phyloP scores from a whole-genome alignment of 2,329 filamentous ascomycete species.

The Penicillium freii region DNA sequence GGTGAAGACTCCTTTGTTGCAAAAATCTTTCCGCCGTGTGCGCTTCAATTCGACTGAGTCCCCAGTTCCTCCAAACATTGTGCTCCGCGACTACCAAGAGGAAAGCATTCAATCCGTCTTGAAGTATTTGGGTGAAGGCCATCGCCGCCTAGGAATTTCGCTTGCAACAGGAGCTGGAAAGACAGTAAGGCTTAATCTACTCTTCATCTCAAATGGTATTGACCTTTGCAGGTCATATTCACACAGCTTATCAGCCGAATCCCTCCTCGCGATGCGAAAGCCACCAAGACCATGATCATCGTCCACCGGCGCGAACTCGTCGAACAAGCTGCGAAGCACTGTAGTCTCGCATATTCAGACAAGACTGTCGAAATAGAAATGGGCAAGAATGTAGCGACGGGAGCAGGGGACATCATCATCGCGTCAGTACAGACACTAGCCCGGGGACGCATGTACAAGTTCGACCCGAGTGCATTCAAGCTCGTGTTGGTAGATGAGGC shows the following conservation, averaged over 20 bases:
- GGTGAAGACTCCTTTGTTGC: conserved; percentile 21
- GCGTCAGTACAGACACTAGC: conserved; percentile 84
- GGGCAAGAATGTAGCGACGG: conserved; percentile 73
- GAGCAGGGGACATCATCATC: conserved; percentile 85
- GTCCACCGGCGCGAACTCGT: conserved; percentile 91
- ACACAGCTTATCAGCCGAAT: conserved; percentile 88
- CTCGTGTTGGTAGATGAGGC: conserved; percentile 92
- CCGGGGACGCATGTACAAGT: conserved; percentile 77
- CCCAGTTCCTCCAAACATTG: conserved; percentile 44
- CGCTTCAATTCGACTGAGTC: conserved; percentile 27
- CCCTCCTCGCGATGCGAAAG: conserved; percentile 52
- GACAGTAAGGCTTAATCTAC: conserved; percentile 57
- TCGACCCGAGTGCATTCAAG: conserved; percentile 77
- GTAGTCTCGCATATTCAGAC: conserved; percentile 72
- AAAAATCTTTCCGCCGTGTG: conserved; percentile 25
- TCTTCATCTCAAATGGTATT: not conserved
- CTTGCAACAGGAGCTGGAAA: conserved; percentile 87
- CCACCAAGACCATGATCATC: conserved; percentile 80
- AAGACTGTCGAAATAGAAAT: conserved; percentile 89
- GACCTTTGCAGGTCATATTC: conserved; percentile 72
- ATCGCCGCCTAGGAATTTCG: conserved; percentile 79
- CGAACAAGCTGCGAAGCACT: conserved; percentile 88
- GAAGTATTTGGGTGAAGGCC: conserved; percentile 64
- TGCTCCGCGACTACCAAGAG: conserved; percentile 80
- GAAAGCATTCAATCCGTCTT: conserved; percentile 86